Percentiles rank a stretch among this genome's conserved stretches.
Evolutionary conservation across 257 asterid genomes (phyloP).

Genomic region (Solanum etuberosum): DNA sequence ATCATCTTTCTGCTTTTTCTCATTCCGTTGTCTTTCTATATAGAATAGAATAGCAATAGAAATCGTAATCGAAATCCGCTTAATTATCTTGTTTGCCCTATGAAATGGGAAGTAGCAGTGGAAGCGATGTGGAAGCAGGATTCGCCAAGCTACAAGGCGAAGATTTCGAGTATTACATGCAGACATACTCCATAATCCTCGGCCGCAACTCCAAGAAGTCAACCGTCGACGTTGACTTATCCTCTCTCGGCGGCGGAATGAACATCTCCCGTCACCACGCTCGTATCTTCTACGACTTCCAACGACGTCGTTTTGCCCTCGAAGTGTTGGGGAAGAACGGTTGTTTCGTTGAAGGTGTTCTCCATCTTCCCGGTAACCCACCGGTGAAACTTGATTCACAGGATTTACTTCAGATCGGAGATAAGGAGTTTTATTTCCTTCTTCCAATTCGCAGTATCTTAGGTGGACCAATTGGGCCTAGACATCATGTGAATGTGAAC

Average conservation of each 20-base stretch:
- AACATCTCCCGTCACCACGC: slow-evolving; percentile 99
- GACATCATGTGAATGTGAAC: slow-evolving; percentile 40
- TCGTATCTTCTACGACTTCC: slow-evolving; percentile 94
- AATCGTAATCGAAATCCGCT: background rate
- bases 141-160: slow-evolving; percentile 98
- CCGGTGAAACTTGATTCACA: slow-evolving; percentile 95
- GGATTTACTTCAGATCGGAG: slow-evolving; percentile 89
- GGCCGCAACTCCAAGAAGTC: slow-evolving; percentile 98
- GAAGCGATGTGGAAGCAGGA: slow-evolving; percentile 95
- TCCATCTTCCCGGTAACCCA: slow-evolving; percentile 70
- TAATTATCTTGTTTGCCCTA: background rate
- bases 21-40: background rate
- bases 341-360: slow-evolving; percentile 90
- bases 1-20: background rate
- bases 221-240: slow-evolving; percentile 87
- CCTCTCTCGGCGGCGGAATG: slow-evolving; percentile 99
- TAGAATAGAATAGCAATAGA: background rate
- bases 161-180: slow-evolving; percentile 98
- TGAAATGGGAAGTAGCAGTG: slow-evolving; percentile 57
- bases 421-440: slow-evolving; percentile 79
- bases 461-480: slow-evolving; percentile 72
- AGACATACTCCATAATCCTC: slow-evolving; percentile 83
- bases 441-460: slow-evolving; percentile 80
- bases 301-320: slow-evolving; percentile 94
- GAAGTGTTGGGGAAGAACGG: slow-evolving; percentile 96